phyloP scores from a whole-genome alignment of 352 stramenopile genomes.

The Globisporangium nagaii region DNA sequence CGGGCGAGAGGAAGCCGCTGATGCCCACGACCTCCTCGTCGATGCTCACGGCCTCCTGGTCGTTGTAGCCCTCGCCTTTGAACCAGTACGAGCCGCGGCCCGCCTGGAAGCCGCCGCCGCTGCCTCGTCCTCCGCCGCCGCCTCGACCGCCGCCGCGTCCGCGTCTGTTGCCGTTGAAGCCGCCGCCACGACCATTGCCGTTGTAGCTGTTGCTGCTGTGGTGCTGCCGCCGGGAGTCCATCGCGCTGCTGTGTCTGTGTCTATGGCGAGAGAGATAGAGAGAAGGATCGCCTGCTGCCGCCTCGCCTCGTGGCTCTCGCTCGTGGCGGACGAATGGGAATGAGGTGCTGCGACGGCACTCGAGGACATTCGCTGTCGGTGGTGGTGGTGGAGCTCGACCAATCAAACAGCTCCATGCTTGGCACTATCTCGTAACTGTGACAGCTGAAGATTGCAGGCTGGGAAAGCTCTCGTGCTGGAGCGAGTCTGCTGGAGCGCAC shows the following conservation, averaged over 20 bases:
- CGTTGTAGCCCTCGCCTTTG: constrained; percentile 60
- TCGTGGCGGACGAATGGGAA: too few species aligned
- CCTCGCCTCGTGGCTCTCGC: too few species aligned
- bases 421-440: too few species aligned
- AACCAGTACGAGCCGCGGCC: constrained; percentile 29
- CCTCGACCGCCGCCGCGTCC: constrained; percentile 16
- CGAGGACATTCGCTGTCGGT: too few species aligned
- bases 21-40: constrained; percentile 62
- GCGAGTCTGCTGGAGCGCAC: too few species aligned
- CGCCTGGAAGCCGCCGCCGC: constrained; percentile 3
- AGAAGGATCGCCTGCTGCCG: too few species aligned
- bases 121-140: constrained; percentile 12
- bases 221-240: constrained; percentile 7
- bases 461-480: too few species aligned
- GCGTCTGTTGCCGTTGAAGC: constrained; percentile 9
- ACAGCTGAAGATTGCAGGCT: too few species aligned
- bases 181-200: constrained; percentile 5
- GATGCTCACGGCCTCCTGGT: constrained; percentile 53
- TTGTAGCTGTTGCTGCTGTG: constrained; percentile 1
- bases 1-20: constrained; percentile 31
- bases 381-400: too few species aligned
- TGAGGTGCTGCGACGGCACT: too few species aligned
- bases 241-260: background rate
- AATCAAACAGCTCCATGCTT: too few species aligned
- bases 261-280: too few species aligned